A percentile compares a stretch with the other conserved stretches of the same genome.
These are phyloP conservation scores for Phytophthora citricola DNA, from an alignment of 352 stramenopile genomes.

Conservation along the genomic window DNA sequence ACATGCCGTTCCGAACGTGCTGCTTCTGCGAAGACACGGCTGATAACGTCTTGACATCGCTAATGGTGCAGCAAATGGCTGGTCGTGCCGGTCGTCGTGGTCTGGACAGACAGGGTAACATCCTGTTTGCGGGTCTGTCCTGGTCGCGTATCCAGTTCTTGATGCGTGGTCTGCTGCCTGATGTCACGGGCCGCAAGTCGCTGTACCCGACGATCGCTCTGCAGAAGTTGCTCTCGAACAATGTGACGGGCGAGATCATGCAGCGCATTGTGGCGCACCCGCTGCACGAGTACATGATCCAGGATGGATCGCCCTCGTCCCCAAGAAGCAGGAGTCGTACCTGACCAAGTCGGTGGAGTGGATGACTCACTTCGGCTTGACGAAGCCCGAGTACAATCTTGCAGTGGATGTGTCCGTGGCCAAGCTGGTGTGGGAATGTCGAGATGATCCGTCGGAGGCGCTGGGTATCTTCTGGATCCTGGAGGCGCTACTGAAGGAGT, in stretches of 20 bases:
- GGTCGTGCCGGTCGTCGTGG: conserved; percentile 97
- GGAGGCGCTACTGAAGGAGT: conserved; percentile 80
- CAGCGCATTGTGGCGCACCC: conserved; percentile 86
- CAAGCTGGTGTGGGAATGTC: conserved; percentile 86
- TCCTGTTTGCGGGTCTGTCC: conserved; percentile 96
- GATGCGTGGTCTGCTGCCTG: conserved; percentile 95
- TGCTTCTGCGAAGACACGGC: conserved; percentile 98
- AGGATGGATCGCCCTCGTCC: conserved; percentile 31
- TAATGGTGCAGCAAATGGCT: conserved; percentile 99
- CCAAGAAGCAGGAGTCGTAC: conserved; percentile 69
- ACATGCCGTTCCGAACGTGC: conserved; percentile 99
- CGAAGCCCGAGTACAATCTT: conserved; percentile 78
- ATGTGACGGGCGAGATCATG: conserved; percentile 92
- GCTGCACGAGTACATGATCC: conserved; percentile 82
- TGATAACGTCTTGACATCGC: conserved; percentile 91
- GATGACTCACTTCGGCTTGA: conserved; percentile 90
- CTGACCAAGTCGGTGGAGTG: conserved; percentile 91
- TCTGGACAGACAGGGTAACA: conserved; percentile 97
- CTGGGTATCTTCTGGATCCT: conserved; percentile 86
- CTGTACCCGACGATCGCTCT: conserved; percentile 95
- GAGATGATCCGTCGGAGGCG: conserved; percentile 80
- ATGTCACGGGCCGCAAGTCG: conserved; percentile 93
- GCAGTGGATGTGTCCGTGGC: conserved; percentile 76
- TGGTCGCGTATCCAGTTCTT: conserved; percentile 97
- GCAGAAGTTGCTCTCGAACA: conserved; percentile 91